Percentiles rank a stretch among this genome's conserved stretches.
These are phyloP conservation scores for Rhizomucor pusillus DNA, from an alignment of 371 early-diverging fungal genomes.

Conservation along the genomic window DNA sequence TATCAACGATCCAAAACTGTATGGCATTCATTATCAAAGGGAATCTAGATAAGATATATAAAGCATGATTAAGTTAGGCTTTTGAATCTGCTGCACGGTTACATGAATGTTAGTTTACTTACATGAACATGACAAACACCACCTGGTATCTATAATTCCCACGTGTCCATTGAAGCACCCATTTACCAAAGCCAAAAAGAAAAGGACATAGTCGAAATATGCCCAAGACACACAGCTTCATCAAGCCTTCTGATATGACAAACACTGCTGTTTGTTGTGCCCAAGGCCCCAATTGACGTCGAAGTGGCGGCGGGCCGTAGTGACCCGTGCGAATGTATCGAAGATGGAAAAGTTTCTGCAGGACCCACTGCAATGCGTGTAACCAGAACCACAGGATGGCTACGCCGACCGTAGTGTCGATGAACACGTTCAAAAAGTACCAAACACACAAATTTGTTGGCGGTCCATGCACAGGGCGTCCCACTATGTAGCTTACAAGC, in stretches of 20 bases:
- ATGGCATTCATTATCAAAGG: conserved; percentile 54
- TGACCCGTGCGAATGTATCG: conserved; percentile 17
- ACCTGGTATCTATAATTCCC: conserved; percentile 28
- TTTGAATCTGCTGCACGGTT: neutral
- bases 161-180: conserved; percentile 24
- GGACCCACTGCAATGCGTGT: conserved; percentile 14
- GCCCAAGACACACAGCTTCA: conserved; percentile 36
- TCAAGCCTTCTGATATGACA: conserved; percentile 23
- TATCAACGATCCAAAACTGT: conserved; percentile 58
- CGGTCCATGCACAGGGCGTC: conserved; percentile 29
- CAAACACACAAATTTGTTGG: conserved; percentile 59
- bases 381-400: conserved; percentile 52
- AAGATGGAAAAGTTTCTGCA: conserved; percentile 8
- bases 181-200: conserved; percentile 31
- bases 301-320: conserved; percentile 27
- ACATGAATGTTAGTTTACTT: conserved; percentile 6
- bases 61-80: too few species aligned
- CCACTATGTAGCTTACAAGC: conserved; percentile 47
- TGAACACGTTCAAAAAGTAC: conserved; percentile 61
- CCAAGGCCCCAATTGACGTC: conserved; percentile 19
- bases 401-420: conserved; percentile 65
- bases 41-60: conserved; percentile 13
- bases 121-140: conserved; percentile 48
- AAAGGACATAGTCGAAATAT: conserved; percentile 24
- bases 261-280: conserved; percentile 28